Evolutionary conservation across 768 basidiomycete genomes (phyloP).

Genomic region (Boletus sensibilis): DNA sequence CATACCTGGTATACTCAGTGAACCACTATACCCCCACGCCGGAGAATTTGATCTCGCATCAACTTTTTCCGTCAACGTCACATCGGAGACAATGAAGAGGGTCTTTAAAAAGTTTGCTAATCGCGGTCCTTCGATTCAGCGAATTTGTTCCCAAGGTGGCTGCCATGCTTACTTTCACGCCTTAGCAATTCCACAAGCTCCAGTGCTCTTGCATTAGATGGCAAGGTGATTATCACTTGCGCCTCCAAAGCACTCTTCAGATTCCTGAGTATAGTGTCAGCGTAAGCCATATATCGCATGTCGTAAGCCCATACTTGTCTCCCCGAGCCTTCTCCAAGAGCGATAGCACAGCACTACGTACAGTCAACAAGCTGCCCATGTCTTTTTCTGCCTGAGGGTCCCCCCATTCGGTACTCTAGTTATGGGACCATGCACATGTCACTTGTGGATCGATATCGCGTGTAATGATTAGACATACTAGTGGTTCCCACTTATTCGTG

Average conservation of each 20-base stretch:
- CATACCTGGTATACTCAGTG: slow-evolving; percentile 47
- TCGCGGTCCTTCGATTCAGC: background rate
- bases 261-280: slow-evolving; percentile 43
- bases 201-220: slow-evolving; percentile 30
- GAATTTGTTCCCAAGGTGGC: no score
- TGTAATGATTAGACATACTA: slow-evolving; percentile 46
- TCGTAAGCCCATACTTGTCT: slow-evolving; percentile 55
- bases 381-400: slow-evolving; percentile 54
- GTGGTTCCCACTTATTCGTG: slow-evolving; percentile 59
- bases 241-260: slow-evolving; percentile 78
- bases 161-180: slow-evolving; percentile 37
- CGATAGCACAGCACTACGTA: slow-evolving; percentile 61
- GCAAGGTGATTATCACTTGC: slow-evolving; percentile 61
- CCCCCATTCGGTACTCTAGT: slow-evolving; percentile 60
- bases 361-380: slow-evolving; percentile 59
- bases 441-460: background rate
- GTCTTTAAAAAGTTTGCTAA: slow-evolving; percentile 64
- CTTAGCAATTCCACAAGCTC: slow-evolving; percentile 41
- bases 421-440: background rate
- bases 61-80: slow-evolving; percentile 47
- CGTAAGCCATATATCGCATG: background rate
- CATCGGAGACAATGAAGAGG: slow-evolving; percentile 81
- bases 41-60: slow-evolving; percentile 40
- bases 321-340: slow-evolving; percentile 75
- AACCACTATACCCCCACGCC: slow-evolving; percentile 50